A percentile compares a stretch with the other conserved stretches of the same genome.
These are phyloP conservation scores for Metschnikowia aberdeeniae DNA, from an alignment of 805 yeast genomes.

Conservation along the genomic window DNA sequence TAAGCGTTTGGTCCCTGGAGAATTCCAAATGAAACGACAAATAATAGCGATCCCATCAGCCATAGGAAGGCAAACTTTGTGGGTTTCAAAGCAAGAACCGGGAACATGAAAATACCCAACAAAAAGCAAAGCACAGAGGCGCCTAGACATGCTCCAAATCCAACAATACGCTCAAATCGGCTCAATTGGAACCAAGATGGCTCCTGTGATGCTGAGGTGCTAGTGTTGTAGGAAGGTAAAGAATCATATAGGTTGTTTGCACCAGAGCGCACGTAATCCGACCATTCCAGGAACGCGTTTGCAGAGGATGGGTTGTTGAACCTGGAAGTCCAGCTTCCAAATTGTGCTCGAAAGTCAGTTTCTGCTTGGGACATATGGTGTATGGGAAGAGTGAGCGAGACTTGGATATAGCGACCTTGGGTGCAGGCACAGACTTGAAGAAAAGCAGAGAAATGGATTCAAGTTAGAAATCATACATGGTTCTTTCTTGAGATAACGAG, in stretches of 20 bases:
- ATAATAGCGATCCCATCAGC: constrained; percentile 86
- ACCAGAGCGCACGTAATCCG: constrained; percentile 38
- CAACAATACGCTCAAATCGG: constrained; percentile 73
- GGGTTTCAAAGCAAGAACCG: constrained; percentile 85
- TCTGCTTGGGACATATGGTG: constrained; percentile 18
- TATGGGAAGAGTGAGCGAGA: background rate
- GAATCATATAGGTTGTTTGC: constrained; percentile 59
- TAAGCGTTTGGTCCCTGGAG: constrained; percentile 91
- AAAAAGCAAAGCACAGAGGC: constrained; percentile 81
- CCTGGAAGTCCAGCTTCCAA: constrained; percentile 18
- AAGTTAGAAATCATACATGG: too few relatives aligned
- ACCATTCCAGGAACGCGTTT: constrained; percentile 39
- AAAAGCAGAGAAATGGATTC: too few relatives aligned
- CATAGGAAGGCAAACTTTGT: constrained; percentile 86
- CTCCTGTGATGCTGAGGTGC: constrained; percentile 45
- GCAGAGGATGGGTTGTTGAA: constrained; percentile 6
- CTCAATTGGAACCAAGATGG: constrained; percentile 76
- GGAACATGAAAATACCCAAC: constrained; percentile 78
- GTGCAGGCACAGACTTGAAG: too few relatives aligned
- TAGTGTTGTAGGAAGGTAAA: constrained; percentile 60
- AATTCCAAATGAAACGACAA: constrained; percentile 84
- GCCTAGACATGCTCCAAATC: constrained; percentile 71
- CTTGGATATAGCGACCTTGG: background rate
- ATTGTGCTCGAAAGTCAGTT: constrained; percentile 18
- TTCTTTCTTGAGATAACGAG: background rate